A percentile compares a stretch with the other conserved stretches of the same genome.
Conservation (phyloP, 2,329 filamentous ascomycete species). For the Leptographium galeiforme region DNA sequence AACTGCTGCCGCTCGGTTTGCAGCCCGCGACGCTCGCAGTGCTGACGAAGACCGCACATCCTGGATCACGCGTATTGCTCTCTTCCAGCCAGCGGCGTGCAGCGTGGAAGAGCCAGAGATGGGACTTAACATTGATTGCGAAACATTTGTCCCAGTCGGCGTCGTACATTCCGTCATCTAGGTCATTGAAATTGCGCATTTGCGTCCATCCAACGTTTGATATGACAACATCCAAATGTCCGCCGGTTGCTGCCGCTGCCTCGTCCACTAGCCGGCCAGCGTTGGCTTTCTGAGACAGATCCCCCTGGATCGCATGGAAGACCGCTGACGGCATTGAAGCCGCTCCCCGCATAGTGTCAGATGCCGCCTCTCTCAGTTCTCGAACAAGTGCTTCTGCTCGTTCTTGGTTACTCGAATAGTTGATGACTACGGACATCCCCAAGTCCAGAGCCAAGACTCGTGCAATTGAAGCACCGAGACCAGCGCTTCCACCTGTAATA, state of each 20-base stretch:
- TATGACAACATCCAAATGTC: slow-evolving; percentile 60
- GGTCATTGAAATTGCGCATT: slow-evolving; percentile 28
- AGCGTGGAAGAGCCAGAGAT: slow-evolving; percentile 46
- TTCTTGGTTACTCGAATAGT: slow-evolving; percentile 51
- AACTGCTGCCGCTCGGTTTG: slow-evolving; percentile 45
- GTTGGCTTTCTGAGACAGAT: slow-evolving; percentile 47
- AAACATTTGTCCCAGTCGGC: slow-evolving; percentile 47
- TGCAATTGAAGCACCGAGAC: slow-evolving; percentile 56
- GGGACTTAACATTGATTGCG: slow-evolving; percentile 49
- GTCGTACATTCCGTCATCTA: slow-evolving; percentile 40
- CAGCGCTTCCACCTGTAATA: slow-evolving; percentile 43
- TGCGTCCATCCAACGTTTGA: slow-evolving; percentile 55
- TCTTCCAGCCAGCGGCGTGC: slow-evolving; percentile 39
- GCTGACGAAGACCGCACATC: slow-evolving; percentile 43
- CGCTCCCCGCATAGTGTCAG: not conserved
- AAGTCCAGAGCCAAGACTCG: slow-evolving; percentile 50
- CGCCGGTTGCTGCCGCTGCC: slow-evolving; percentile 43
- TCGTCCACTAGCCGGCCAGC: slow-evolving; percentile 46
- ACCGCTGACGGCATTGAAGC: not conserved
- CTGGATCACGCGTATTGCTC: slow-evolving; percentile 20
- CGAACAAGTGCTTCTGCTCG: slow-evolving; percentile 45
- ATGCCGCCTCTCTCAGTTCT: slow-evolving; percentile 26
- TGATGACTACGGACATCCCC: slow-evolving; percentile 58
- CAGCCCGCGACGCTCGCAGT: slow-evolving; percentile 53
- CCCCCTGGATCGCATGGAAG: slow-evolving; percentile 47